Base-by-base conservation (phyloP, 2,329 filamentous ascomycete genomes). In the Colletotrichum graminicola region DNA sequence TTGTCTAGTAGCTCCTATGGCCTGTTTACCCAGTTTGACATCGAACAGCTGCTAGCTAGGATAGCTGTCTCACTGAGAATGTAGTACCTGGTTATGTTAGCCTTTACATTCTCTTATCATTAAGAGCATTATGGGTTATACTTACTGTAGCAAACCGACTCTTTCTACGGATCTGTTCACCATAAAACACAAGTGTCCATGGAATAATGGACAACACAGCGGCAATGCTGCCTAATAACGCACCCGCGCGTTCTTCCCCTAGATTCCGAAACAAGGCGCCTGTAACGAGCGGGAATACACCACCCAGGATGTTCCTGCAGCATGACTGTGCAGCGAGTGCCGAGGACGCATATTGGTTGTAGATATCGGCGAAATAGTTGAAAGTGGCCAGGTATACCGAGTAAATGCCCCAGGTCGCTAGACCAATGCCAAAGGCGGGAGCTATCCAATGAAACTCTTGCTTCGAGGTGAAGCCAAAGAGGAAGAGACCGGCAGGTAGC, bases 321-420 rank as follows among this genome's bases (percentile, higher is more conserved):
- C 93, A 97, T 21, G 90, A 92, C 82, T 97, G 94, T 0, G 94
- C 94, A 0, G 95, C 95, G 7, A 97, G 84, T 0, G 95, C 94
- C 0, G 93, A 96, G 49, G 91, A 94, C 0, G 95, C 94, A 76
- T 95, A 97, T 2, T 88, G 86, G 78, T 94, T 92, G 80, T 97
- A 98, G 1, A 91, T 92, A 78, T 98, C 95, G 26, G 94, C 94
- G 1, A 98, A 86, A 76, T 97, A 98, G 79, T 98, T 98, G 83
- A 98, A 97, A 0, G 94, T 93, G 3, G 94, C 92, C 1, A 98
- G 87, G 78, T 97, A 97, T 45, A 98, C 90, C 51, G 90, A 91
- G 79, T 94, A 95, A 74, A 98, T 97, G 36, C 95, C 92, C 85
- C 95, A 93, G 0, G 93, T 95, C 0, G 94, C 91, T 71, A 94